Evolutionary conservation across 352 stramenopile genomes (phyloP).

Genomic region (Globisporangium abappressorium): DNA sequence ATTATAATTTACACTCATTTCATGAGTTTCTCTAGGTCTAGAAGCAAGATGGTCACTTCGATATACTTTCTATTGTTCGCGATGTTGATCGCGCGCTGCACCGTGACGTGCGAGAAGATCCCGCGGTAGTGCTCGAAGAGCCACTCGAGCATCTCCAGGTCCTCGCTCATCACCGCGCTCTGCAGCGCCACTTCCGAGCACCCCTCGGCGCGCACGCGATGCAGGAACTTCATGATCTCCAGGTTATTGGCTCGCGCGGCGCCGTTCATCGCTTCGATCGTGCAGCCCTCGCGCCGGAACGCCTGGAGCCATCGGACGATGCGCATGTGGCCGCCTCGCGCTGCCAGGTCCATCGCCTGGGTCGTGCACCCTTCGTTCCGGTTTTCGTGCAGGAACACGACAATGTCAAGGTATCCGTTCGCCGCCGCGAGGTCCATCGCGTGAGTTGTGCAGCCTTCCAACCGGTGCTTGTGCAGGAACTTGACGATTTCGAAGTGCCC

Average conservation of each 20-base stretch:
- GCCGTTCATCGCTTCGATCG: conserved; percentile 18
- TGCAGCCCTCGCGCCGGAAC: conserved; percentile 23
- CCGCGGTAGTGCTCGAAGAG: conserved; percentile 19
- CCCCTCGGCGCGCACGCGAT: conserved; percentile 9
- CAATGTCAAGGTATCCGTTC: conserved; percentile 25
- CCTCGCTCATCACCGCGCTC: conserved; percentile 13
- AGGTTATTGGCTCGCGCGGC: conserved; percentile 16
- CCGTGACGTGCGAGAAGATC: conserved; percentile 16
- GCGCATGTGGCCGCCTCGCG: conserved; percentile 21
- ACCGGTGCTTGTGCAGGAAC: conserved; percentile 27
- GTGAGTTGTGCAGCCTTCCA: conserved; percentile 27
- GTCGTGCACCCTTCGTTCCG: conserved; percentile 29
- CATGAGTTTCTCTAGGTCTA: conserved; percentile 9
- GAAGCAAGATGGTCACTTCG: conserved; percentile 16
- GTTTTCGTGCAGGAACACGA: conserved; percentile 29
- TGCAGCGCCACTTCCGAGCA: conserved; percentile 18
- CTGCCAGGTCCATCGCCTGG: conserved; percentile 28
- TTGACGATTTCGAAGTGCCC: conserved; percentile 27
- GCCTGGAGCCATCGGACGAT: conserved; percentile 29
- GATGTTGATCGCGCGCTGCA: conserved; percentile 16
- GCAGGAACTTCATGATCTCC: conserved; percentile 17
- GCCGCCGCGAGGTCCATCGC: conserved; percentile 29
- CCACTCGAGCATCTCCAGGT: conserved; percentile 21
- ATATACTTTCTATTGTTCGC: conserved; percentile 24
- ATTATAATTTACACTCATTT: conserved; percentile 5